Conservation (phyloP, 2,329 filamentous ascomycete genomes). For the Xylaria sp. region DNA sequence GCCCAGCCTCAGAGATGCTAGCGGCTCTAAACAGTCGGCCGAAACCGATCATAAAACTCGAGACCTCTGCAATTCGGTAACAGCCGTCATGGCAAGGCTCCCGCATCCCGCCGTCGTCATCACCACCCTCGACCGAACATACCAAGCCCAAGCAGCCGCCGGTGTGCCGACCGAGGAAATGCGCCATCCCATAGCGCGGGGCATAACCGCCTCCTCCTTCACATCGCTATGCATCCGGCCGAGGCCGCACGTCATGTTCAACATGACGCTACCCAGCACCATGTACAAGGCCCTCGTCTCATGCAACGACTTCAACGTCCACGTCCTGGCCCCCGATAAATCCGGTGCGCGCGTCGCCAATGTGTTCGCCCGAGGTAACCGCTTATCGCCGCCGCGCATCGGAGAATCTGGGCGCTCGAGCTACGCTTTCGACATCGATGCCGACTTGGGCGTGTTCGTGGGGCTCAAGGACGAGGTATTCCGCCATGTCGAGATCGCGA, state of each 20-base stretch:
- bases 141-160: slow-evolving; percentile 40
- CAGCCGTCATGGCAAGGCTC: slow-evolving; percentile 64
- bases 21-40: no score
- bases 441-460: slow-evolving; percentile 34
- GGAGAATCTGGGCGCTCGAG: neutral
- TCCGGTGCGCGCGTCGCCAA: slow-evolving; percentile 63
- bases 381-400: neutral
- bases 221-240: slow-evolving; percentile 66
- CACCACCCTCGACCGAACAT: slow-evolving; percentile 56
- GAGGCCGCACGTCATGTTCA: slow-evolving; percentile 65
- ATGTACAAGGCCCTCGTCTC: slow-evolving; percentile 63
- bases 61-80: slow-evolving; percentile 58
- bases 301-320: slow-evolving; percentile 63
- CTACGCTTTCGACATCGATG: slow-evolving; percentile 28
- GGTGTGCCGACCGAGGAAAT: slow-evolving; percentile 21
- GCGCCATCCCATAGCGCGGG: slow-evolving; percentile 53
- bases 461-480: slow-evolving; percentile 26
- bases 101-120: slow-evolving; percentile 67
- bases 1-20: no score
- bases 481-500: slow-evolving; percentile 27
- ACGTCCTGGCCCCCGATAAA: slow-evolving; percentile 61
- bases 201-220: slow-evolving; percentile 71
- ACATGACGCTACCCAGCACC: slow-evolving; percentile 66
- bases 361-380: slow-evolving; percentile 63
- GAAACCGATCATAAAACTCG: no score